Base-by-base conservation (phyloP, 805 yeast genomes). In the Candida dendrica region DNA sequence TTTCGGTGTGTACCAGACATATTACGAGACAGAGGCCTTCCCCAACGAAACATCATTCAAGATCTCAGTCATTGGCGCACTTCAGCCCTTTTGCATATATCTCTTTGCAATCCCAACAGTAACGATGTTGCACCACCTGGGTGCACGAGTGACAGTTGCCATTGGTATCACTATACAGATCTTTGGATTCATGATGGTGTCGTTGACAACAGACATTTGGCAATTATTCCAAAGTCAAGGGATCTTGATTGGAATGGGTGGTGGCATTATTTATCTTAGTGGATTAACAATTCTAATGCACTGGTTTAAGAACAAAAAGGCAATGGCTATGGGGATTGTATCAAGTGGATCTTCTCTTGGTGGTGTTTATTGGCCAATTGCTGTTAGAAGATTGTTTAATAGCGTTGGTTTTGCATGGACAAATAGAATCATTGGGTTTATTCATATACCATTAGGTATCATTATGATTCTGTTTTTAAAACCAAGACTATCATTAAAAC, bases 1-100 rank as follows among this genome's bases (percentile, higher is more conserved):
- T 2, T 79, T 64, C 56, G 85, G 84, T 22, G 75, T 77, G 4
- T 80, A 75, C 51, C 72, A 78, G 41, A 63, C 70, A 32, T 75
- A 71, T 52, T 79, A 78, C 49, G 61, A 65, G 18, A 38, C 59
- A 13, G 47, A 47, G 6, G 41, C 45, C 22, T 77, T 73, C 43
- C 65, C 69, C 1, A 65, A 67, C 13, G 73, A 73, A 3, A 53
- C 64, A 27, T 63, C 76, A 15, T 67, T 66, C 42, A 74, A 72
- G 34, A 66, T 71, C 38, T 72, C 81, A 1, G 59, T 75, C 14
- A 71, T 78, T 34, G 85, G 85, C 1, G 66, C 79, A 6, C 46
- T 79, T 6, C 76, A 76, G 30, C 71, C 75, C 2, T 61, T 67
- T n/a, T 40, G 65, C 15, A 64, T 76, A 1, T 71, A 65, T 39